Percentiles rank a stretch among this genome's conserved stretches.
Conservation (phyloP, 2,329 filamentous ascomycete species). For the Whalleya microplaca region DNA sequence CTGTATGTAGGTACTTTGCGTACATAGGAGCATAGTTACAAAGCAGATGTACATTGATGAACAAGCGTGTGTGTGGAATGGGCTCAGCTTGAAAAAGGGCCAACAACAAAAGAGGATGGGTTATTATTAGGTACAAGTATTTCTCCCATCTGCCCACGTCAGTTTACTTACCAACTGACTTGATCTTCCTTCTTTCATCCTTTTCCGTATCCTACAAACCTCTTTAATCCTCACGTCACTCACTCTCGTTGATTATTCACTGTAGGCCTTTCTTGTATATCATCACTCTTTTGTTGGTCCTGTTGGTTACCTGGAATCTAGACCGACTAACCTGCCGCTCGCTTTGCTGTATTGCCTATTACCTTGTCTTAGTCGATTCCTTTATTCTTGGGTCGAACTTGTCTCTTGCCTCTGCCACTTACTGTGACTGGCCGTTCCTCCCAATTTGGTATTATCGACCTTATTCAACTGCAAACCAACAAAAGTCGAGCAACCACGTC, state of each 20-base stretch:
- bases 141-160: conserved; percentile 11
- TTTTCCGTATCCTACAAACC: conserved; percentile 13
- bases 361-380: conserved; percentile 3
- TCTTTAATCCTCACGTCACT: neutral
- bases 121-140: conserved; percentile 20
- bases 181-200: conserved; percentile 16
- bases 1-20: too few species aligned
- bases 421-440: conserved; percentile 6
- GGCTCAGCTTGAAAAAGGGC: conserved; percentile 5
- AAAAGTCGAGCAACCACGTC: neutral
- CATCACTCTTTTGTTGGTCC: conserved; percentile 12
- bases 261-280: conserved; percentile 12
- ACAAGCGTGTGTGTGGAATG: conserved; percentile 15
- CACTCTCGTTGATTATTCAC: conserved; percentile 21
- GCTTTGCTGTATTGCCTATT: conserved; percentile 7
- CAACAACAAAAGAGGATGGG: conserved; percentile 7
- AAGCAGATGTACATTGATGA: too few species aligned
- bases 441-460: neutral
- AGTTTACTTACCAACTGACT: conserved; percentile 3
- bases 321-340: conserved; percentile 16
- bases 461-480: neutral
- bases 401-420: conserved; percentile 1
- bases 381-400: conserved; percentile 13
- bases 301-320: conserved; percentile 5
- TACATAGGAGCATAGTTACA: too few species aligned